Evolutionary conservation across 106 monocot species (phyloP).

Genomic region (Dactylorhiza incarnata): DNA sequence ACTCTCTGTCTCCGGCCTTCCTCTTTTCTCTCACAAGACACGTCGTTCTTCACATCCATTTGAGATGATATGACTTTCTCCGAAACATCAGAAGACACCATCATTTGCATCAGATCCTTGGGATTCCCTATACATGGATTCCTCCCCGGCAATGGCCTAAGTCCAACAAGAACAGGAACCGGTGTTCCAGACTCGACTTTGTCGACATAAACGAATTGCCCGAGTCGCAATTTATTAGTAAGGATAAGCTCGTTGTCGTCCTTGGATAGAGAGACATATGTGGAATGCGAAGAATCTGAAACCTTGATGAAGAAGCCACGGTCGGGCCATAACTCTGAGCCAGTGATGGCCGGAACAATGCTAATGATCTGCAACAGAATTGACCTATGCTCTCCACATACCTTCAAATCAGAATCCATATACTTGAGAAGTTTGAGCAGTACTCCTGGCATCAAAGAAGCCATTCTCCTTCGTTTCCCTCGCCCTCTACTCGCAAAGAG

Average conservation of each 20-base stretch:
- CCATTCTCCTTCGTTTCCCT: slow-evolving; percentile 36
- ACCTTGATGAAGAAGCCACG: slow-evolving; percentile 94
- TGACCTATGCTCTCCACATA: slow-evolving; percentile 72
- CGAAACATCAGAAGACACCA: slow-evolving; percentile 30
- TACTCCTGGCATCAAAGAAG: slow-evolving; percentile 75
- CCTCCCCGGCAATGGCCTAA: slow-evolving; percentile 66
- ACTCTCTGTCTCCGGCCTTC: slow-evolving; percentile 36
- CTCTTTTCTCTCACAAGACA: slow-evolving; percentile 26
- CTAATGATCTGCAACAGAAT: slow-evolving; percentile 84
- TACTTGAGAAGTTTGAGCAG: slow-evolving; percentile 76
- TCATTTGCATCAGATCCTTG: slow-evolving; percentile 82
- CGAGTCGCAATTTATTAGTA: slow-evolving; percentile 74
- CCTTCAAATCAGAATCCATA: slow-evolving; percentile 53
- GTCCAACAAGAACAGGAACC: slow-evolving; percentile 77
- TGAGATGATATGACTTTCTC: slow-evolving; percentile 8
- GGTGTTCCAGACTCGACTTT: slow-evolving; percentile 50
- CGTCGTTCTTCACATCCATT: slow-evolving; percentile 12
- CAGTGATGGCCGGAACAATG: slow-evolving; percentile 82
- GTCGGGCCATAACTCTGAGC: slow-evolving; percentile 75
- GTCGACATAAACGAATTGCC: slow-evolving; percentile 94
- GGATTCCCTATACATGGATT: slow-evolving; percentile 74
- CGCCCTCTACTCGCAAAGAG: not conserved
- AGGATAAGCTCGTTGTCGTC: slow-evolving; percentile 82
- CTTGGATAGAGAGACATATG: slow-evolving; percentile 77
- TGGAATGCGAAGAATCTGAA: slow-evolving; percentile 85